phyloP scores from a whole-genome alignment of 2,329 filamentous ascomycete species.

The Colletotrichum horii region DNA sequence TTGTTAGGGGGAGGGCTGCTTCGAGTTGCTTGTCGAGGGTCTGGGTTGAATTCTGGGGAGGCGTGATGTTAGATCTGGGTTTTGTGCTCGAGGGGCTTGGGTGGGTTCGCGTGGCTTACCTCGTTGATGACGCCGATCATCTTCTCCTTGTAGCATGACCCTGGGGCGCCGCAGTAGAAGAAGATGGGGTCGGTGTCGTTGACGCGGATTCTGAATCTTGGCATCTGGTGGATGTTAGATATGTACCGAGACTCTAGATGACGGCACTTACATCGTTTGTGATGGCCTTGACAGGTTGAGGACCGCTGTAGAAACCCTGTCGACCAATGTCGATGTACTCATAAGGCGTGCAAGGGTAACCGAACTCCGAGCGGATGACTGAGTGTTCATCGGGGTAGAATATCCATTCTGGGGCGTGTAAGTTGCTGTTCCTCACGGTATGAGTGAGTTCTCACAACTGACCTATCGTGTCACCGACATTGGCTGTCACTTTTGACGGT shows the following conservation, averaged over 20 bases:
- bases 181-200: slow-evolving; percentile 70
- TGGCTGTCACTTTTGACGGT: slow-evolving; percentile 32
- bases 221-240: slow-evolving; percentile 43
- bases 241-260: slow-evolving; percentile 23
- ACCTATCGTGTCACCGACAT: slow-evolving; percentile 54
- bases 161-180: slow-evolving; percentile 72
- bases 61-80: slow-evolving; percentile 11
- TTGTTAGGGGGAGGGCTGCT: slow-evolving; percentile 51
- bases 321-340: slow-evolving; percentile 54
- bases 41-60: slow-evolving; percentile 47
- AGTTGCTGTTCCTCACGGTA: not conserved
- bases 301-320: slow-evolving; percentile 60
- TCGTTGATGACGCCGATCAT: slow-evolving; percentile 83
- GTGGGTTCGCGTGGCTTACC: slow-evolving; percentile 39
- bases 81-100: not conserved
- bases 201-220: slow-evolving; percentile 48
- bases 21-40: slow-evolving; percentile 53
- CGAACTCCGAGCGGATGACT: slow-evolving; percentile 64
- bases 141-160: slow-evolving; percentile 66
- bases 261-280: slow-evolving; percentile 44
- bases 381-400: slow-evolving; percentile 70
- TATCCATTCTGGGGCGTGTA: slow-evolving; percentile 50
- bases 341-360: slow-evolving; percentile 68
- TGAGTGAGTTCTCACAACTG: slow-evolving; percentile 10
- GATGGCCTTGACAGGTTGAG: slow-evolving; percentile 49